Base-by-base conservation (phyloP, 306 rosid genomes). In the Hippophae rhamnoides region DNA sequence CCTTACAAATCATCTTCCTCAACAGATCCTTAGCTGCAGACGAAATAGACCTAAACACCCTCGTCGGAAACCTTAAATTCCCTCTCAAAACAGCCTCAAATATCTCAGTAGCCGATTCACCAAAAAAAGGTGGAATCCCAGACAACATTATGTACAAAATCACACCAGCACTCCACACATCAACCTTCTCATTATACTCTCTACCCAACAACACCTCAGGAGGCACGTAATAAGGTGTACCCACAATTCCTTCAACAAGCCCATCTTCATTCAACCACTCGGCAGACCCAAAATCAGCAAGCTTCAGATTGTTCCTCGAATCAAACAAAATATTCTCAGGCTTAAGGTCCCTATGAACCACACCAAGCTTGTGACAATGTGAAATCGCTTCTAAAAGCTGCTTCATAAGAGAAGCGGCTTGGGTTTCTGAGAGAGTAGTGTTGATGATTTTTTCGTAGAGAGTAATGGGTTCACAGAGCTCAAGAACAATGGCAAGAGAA, bases 251-350 rank as follows among this genome's bases (percentile, higher is more conserved):
- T 8, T 59, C 73, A 71, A 71, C 61, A 42, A 43, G 41, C 10
- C 80, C 69, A 3, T 74, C 92, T 10, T 87, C 79, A 0, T 69
- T 64, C 9, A 74, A 69, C 95, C 92, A 84, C 70, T 79, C 92
- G 0, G 97, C 95, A 1, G 95, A 89, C 8, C 97, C 97, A 25
- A 89, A 89, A 43, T 89, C 97, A 0, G 89, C 86, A 9, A 89
- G 64, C 63, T 86, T 89, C 13, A 89, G 69, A 44, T 60, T 74
- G 7, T 72, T 72, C 5, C 46, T 48, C 0, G 78, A 66, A 49
- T 89, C 89, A 49, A 89, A 89, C 44, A 89, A 41, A 3, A 89
- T 23, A 18, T 89, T 89, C 13, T 86, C 95, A 0, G 97, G 97
- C 57, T 89, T 86, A 1, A 89, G 57, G 60, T 89, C 95, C 6